A percentile compares a stretch with the other conserved stretches of the same genome.
phyloP scores from a whole-genome alignment of 352 stramenopile species.

The Phytopythium chamaehyphon region DNA sequence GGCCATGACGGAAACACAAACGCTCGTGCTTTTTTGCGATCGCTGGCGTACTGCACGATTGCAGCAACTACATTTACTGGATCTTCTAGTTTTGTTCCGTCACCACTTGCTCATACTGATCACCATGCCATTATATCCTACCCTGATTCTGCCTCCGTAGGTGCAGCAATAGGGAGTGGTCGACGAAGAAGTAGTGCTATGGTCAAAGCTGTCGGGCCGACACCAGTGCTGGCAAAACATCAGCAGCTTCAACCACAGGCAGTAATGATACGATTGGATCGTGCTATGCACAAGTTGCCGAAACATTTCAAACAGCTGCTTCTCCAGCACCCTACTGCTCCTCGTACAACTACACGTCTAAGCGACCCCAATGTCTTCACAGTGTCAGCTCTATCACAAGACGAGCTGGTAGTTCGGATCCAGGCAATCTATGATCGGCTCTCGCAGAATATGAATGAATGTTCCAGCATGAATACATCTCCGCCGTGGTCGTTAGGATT shows the following conservation, averaged over 20 bases:
- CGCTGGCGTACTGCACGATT: slow-evolving; percentile 41
- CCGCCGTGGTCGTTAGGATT: not conserved
- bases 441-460: not conserved
- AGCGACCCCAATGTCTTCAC: not conserved
- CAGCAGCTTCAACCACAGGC: not conserved
- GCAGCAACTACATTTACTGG: slow-evolving; percentile 15
- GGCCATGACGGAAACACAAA: not conserved
- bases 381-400: slow-evolving; percentile 15
- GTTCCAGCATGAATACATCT: not conserved
- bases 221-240: not conserved
- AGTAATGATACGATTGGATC: slow-evolving; percentile 21
- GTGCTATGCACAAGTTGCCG: slow-evolving; percentile 27
- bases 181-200: slow-evolving; percentile 13
- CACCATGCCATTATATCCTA: not conserved
- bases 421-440: slow-evolving; percentile 21
- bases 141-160: not conserved
- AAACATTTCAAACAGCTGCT: slow-evolving; percentile 28
- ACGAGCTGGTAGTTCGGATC: slow-evolving; percentile 31
- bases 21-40: slow-evolving; percentile 20
- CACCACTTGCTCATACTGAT: not conserved
- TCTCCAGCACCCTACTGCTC: slow-evolving; percentile 18
- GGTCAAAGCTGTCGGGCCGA: slow-evolving; percentile 5
- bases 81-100: slow-evolving; percentile 15
- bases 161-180: slow-evolving; percentile 19
- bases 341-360: not conserved